Conservation (phyloP, 768 basidiomycete genomes). For the Chalciporus piperatus region DNA sequence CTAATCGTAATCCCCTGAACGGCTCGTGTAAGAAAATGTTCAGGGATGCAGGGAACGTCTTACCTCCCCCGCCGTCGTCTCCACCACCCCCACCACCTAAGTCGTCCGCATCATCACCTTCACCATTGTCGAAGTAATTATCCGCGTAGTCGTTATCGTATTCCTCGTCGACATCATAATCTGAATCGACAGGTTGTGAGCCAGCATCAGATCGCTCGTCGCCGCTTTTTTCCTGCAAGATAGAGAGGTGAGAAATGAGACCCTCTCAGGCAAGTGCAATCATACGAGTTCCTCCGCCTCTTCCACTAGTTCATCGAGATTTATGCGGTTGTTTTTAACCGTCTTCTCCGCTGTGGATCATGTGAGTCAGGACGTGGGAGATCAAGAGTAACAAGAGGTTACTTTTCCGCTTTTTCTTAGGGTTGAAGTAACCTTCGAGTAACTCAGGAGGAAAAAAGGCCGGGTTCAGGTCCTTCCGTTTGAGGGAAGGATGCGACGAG, state of each 20-base stretch:
- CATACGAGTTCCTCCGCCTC: conserved; percentile 59
- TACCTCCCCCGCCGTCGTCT: conserved; percentile 63
- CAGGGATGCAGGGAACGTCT: neutral
- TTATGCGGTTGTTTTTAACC: conserved; percentile 41
- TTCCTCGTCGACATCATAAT: conserved; percentile 87
- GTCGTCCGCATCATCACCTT: conserved; percentile 78
- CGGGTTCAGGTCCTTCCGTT: conserved; percentile 65
- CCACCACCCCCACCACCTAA: conserved; percentile 66
- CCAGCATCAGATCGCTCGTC: conserved; percentile 68
- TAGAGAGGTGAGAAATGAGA: neutral
- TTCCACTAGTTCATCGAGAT: conserved; percentile 67
- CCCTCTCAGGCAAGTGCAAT: neutral
- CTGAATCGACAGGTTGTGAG: conserved; percentile 62
- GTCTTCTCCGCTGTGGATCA: conserved; percentile 29
- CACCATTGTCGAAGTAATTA: conserved; percentile 90
- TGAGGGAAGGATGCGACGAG: conserved; percentile 60
- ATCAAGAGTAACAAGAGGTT: neutral
- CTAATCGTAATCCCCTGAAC: conserved; percentile 28
- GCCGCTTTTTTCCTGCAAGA: conserved; percentile 60
- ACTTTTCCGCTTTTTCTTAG: conserved; percentile 60
- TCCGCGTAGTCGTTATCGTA: conserved; percentile 91
- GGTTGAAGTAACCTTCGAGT: conserved; percentile 79
- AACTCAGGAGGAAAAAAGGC: conserved; percentile 78
- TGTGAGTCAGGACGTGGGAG: neutral
- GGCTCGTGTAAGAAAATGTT: neutral